These are phyloP conservation scores for Pythium brachiatum DNA, from an alignment of 352 stramenopile genomes.

Conservation along the genomic window DNA sequence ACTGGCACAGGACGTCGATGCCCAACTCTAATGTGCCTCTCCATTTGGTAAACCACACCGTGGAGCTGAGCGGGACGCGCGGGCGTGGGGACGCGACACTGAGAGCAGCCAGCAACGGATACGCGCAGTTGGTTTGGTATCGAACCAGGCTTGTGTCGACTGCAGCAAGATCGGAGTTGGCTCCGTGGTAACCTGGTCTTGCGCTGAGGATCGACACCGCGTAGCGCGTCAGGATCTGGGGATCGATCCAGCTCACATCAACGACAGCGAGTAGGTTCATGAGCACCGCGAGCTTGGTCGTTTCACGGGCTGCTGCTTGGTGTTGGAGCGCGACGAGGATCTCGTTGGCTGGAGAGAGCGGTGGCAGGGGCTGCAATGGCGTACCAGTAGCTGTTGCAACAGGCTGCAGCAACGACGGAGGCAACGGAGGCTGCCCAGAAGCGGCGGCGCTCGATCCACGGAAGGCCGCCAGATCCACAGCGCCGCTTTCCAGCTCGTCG, in stretches of 20 bases:
- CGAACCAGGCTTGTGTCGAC: conserved; percentile 5
- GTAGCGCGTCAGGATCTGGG: conserved; percentile 16
- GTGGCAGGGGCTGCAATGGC: neutral
- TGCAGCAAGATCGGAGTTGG: neutral
- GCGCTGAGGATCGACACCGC: conserved; percentile 18
- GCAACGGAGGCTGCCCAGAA: neutral
- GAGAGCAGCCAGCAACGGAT: conserved; percentile 13
- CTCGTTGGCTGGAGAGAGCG: conserved; percentile 8
- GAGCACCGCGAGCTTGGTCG: conserved; percentile 24
- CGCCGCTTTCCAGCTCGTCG: conserved; percentile 20
- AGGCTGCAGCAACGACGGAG: neutral
- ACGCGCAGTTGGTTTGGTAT: conserved; percentile 9
- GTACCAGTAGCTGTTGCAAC: neutral
- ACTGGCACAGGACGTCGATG: conserved; percentile 23
- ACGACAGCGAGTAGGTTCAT: conserved; percentile 23
- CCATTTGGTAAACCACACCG: conserved; percentile 22
- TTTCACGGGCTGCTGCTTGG: conserved; percentile 12
- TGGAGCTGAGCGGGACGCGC: neutral
- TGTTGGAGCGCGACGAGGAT: conserved; percentile 22
- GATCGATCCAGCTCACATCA: conserved; percentile 22
- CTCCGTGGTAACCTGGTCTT: neutral
- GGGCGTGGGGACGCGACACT: conserved; percentile 3
- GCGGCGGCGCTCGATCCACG: conserved; percentile 1
- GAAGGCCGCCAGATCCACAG: conserved; percentile 3
- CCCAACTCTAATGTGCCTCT: conserved; percentile 17